Evolutionary conservation across 148 eudicot genomes (phyloP).

Genomic region (Rhododendron simsii): DNA sequence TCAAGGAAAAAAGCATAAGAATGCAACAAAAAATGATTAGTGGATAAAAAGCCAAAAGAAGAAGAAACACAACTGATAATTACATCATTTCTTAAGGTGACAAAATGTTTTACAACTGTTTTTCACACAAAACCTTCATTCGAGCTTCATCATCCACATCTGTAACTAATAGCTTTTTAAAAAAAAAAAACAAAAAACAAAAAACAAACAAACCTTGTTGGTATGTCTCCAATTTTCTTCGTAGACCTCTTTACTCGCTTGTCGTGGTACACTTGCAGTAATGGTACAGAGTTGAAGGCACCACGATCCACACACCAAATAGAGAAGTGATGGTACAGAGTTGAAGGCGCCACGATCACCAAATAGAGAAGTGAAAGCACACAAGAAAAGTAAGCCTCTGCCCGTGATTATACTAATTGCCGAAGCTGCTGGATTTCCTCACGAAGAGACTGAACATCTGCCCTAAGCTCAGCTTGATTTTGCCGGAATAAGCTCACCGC

Average conservation of each 20-base stretch:
- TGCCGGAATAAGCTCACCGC: conserved; percentile 54
- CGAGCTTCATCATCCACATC: not conserved
- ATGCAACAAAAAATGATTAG: not conserved
- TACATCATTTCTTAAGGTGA: not conserved
- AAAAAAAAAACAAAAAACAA: not conserved
- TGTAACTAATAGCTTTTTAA: not conserved
- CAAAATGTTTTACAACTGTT: not conserved
- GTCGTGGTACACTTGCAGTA: not conserved
- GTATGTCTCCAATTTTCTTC: not conserved
- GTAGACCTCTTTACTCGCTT: not conserved
- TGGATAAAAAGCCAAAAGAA: not conserved
- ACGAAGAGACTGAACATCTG: conserved; percentile 62
- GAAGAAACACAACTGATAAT: not conserved
- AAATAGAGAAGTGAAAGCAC: not conserved
- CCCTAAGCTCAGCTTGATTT: conserved; percentile 67
- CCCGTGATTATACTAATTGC: conserved; percentile 43
- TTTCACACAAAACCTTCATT: not conserved
- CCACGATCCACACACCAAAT: not conserved
- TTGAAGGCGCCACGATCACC: not conserved
- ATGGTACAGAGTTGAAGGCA: not conserved
- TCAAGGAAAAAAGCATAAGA: not conserved
- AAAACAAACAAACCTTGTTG: not conserved
- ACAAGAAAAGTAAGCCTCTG: not conserved
- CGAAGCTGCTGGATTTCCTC: conserved; percentile 76
- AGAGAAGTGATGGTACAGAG: not conserved